Base-by-base conservation (phyloP, 163 green algal genomes). In the Scenedesmus sp. region DNA sequence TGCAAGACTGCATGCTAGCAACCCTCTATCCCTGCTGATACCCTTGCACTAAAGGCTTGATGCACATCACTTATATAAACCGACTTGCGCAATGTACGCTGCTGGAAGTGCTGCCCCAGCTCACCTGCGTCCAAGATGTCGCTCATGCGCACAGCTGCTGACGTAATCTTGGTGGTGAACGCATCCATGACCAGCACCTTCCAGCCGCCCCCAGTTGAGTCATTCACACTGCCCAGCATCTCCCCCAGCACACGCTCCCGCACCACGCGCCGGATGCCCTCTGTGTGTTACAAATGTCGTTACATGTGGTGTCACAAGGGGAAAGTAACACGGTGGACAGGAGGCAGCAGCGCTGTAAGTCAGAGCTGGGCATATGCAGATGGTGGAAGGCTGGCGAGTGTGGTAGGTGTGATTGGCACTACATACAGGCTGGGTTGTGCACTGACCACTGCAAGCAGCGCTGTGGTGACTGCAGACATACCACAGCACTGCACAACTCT, bases 121-220 rank as follows among this genome's bases (percentile, higher is more conserved):
- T 59, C 89, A 79, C 96, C 95, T 84, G 94, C 95, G 86, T 97
- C 96, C 55, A 97, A 88, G 18, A 97, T 92, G 57, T 98, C 95
- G 9, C 94, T 95, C 77, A 98, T 96, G n/a, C 94, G 89, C 88
- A 94, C 91, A 18, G 94, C 92, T 54, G 90, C 91, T 10, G 95
- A 96, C 86, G 97, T 95, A 8, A 97, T 94, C 8, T 87, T 91
- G 0, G 97, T 98, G 26, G 97, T 99, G 8, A 97, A 82, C 1
- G 88, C 73, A 81, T 99, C 97, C 87, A 98, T 90, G 10, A 98
- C 87, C 16, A 98, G 95, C 70, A 98, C 96, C 77, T 94, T 93
- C 93, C 93, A 96, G 9, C 94, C 92, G 13, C 89, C 88, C 0
- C 91, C 93, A 4, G 23, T 34, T 23, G 64, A 54, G 34, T 94